Evolutionary conservation across 352 stramenopile species (phyloP).

Genomic region (Pythium scleroteichum): DNA sequence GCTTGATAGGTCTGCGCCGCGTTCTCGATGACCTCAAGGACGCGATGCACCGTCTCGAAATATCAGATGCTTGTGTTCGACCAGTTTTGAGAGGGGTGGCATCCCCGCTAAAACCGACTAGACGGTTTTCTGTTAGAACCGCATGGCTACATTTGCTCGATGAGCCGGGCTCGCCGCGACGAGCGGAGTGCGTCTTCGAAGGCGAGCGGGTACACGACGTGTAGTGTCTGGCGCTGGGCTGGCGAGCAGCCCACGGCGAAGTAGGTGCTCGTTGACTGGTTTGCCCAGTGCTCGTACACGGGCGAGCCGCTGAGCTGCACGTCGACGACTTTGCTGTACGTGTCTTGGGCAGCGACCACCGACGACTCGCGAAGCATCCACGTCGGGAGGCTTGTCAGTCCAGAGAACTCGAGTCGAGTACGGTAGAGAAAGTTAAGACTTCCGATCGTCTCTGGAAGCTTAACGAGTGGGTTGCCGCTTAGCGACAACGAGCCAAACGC

Average conservation of each 20-base stretch:
- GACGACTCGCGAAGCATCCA: conserved; percentile 3
- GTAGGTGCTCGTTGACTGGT: not conserved
- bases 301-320: not conserved
- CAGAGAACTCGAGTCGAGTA: not conserved
- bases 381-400: not conserved
- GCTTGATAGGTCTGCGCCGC: conserved; percentile 17
- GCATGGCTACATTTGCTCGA: too few species aligned
- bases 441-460: not conserved
- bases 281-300: not conserved
- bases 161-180: too few species aligned
- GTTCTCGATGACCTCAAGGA: conserved; percentile 12
- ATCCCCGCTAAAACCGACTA: too few species aligned
- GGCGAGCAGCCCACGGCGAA: not conserved
- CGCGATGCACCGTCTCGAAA: conserved; percentile 8
- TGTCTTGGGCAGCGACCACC: not conserved
- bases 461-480: not conserved
- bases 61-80: too few species aligned
- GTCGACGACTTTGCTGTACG: not conserved
- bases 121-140: too few species aligned
- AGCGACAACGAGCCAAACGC: not conserved
- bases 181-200: too few species aligned
- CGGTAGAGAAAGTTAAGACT: too few species aligned
- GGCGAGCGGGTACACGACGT: too few species aligned
- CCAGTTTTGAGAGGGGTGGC: too few species aligned
- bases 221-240: too few species aligned